Conservation (phyloP, 169 alveolate genomes). For the Besnoitia besnoiti region DNA sequence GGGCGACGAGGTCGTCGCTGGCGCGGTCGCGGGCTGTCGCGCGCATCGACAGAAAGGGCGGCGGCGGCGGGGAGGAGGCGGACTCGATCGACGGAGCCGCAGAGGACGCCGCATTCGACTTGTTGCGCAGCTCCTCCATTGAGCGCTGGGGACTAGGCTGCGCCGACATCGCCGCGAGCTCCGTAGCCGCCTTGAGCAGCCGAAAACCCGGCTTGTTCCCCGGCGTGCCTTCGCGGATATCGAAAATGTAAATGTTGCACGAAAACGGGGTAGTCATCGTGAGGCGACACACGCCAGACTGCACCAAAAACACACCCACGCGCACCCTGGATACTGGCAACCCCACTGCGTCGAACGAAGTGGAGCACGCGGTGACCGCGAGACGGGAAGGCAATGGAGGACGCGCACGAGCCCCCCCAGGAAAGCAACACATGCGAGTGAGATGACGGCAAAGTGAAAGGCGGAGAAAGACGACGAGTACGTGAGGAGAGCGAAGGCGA, state of each 20-base stretch:
- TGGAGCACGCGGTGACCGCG: too few relatives aligned
- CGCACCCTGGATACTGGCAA: not conserved
- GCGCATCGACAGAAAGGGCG: not conserved
- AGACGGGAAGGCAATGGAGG: too few relatives aligned
- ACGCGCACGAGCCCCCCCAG: too few relatives aligned
- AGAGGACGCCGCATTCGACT: not conserved
- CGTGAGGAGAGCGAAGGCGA: too few relatives aligned
- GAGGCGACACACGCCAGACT: conserved; percentile 74
- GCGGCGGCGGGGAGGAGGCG: conserved; percentile 22
- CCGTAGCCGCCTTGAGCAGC: conserved; percentile 61
- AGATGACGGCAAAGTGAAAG: too few relatives aligned
- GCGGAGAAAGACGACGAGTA: too few relatives aligned
- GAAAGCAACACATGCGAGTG: too few relatives aligned
- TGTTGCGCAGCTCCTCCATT: not conserved
- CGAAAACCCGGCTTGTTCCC: conserved; percentile 76
- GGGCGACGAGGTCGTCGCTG: too few relatives aligned
- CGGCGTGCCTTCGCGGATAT: conserved; percentile 72
- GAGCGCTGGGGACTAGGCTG: not conserved
- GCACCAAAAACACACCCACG: not conserved
- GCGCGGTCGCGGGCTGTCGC: not conserved
- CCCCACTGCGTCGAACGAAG: too few relatives aligned
- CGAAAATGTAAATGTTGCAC: conserved; percentile 60
- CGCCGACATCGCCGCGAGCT: not conserved
- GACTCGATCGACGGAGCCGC: not conserved
- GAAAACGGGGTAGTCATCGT: conserved; percentile 35